phyloP scores from a whole-genome alignment of 1,284 basidiomycete species.

The Ceratobasidium sp. region DNA sequence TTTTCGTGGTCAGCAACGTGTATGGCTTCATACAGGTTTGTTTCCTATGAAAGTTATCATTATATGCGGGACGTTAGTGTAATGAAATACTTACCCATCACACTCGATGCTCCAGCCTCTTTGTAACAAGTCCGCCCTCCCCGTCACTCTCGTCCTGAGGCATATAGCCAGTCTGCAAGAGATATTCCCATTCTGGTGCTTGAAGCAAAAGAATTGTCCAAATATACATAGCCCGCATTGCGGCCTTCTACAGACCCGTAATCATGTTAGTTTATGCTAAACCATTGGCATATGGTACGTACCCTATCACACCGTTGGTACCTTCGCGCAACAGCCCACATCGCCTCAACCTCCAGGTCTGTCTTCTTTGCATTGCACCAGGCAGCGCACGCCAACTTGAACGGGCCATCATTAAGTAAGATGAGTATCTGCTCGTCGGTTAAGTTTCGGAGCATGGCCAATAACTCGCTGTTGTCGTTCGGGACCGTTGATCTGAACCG shows the following conservation, averaged over 20 bases:
- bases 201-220: background rate
- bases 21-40: background rate
- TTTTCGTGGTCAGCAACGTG: background rate
- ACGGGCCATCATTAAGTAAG: conserved; percentile 16
- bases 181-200: background rate
- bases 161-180: background rate
- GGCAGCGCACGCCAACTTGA: background rate
- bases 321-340: background rate
- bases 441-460: background rate
- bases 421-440: conserved; percentile 2
- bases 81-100: conserved; percentile 1
- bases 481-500: conserved; percentile 8
- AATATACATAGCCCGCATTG: background rate
- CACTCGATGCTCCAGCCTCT: background rate
- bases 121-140: background rate
- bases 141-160: conserved; percentile 8
- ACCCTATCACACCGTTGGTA: conserved; percentile 1
- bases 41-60: background rate
- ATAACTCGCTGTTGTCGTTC: conserved; percentile 22
- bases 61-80: background rate
- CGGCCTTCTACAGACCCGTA: conserved; percentile 1
- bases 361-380: conserved; percentile 10
- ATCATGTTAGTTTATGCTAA: background rate
- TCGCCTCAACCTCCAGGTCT: background rate
- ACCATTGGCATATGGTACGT: background rate